These are phyloP conservation scores for Exophiala bonariae DNA, from an alignment of 2,329 filamentous ascomycete genomes.

Conservation along the genomic window DNA sequence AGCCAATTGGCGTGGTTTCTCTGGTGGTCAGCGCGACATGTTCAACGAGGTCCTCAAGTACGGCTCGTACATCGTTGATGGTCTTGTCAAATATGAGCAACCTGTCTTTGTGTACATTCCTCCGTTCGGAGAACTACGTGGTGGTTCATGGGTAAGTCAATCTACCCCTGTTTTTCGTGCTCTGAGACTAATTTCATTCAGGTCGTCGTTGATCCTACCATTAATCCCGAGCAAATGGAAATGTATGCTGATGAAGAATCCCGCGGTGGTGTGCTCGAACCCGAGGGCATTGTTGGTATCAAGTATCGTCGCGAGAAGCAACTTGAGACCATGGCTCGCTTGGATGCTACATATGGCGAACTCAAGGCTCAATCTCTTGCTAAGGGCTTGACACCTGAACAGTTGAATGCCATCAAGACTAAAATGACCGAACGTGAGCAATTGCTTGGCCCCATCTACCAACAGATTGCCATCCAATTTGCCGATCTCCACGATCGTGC, in stretches of 20 bases:
- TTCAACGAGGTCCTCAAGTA: slow-evolving; percentile 99
- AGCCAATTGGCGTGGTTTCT: slow-evolving; percentile 99
- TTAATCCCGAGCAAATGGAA: slow-evolving; percentile 95
- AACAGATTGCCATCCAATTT: slow-evolving; percentile 93
- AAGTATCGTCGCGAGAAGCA: slow-evolving; percentile 98
- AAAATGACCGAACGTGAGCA: slow-evolving; percentile 85
- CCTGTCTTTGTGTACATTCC: slow-evolving; percentile 99
- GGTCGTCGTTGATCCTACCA: slow-evolving; percentile 97
- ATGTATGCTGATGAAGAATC: slow-evolving; percentile 98
- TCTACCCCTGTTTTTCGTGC: background rate
- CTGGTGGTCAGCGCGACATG: slow-evolving; percentile 98
- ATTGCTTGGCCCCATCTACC: slow-evolving; percentile 86
- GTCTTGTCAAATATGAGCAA: slow-evolving; percentile 97
- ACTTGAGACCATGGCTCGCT: slow-evolving; percentile 92
- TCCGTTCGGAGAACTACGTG: slow-evolving; percentile 92
- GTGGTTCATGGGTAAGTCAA: slow-evolving; percentile 81
- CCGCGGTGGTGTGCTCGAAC: slow-evolving; percentile 95
- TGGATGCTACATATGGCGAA: slow-evolving; percentile 78
- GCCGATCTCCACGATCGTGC: slow-evolving; percentile 96
- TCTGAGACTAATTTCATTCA: slow-evolving; percentile 37
- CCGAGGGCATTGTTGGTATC: slow-evolving; percentile 97
- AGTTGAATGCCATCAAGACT: slow-evolving; percentile 75
- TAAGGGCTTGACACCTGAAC: slow-evolving; percentile 67
- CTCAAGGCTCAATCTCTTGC: slow-evolving; percentile 77
- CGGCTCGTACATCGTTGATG: slow-evolving; percentile 97